Conservation (phyloP, 2,329 filamentous ascomycete genomes). For the Colletotrichum sp. region DNA sequence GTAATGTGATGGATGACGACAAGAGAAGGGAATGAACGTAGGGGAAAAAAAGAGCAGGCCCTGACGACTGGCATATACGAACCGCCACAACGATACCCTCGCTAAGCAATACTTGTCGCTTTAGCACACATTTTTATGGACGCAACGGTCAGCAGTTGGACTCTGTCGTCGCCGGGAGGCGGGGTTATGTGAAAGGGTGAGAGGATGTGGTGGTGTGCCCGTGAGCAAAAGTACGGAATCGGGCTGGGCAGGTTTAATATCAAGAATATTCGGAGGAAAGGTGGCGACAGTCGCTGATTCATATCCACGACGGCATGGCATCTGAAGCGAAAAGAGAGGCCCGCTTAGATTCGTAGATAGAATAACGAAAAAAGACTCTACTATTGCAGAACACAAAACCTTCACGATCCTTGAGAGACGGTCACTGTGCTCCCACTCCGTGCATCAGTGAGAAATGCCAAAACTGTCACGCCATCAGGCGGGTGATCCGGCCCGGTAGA, state of each 20-base stretch:
- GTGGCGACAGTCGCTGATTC: not conserved
- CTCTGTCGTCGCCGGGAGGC: not conserved
- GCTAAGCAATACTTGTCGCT: not conserved
- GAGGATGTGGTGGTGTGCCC: not conserved
- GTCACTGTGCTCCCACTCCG: not conserved
- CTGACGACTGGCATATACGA: not conserved
- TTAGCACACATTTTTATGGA: not conserved
- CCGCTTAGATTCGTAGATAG: not conserved
- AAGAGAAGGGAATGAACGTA: too few species aligned
- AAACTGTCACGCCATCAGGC: not conserved
- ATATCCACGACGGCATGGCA: not conserved
- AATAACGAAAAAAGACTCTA: not conserved
- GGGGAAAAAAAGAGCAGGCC: not conserved
- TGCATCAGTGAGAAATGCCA: not conserved
- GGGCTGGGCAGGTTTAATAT: not conserved
- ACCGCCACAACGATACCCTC: constrained; percentile 19
- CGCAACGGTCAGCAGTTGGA: not conserved
- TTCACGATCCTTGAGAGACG: not conserved
- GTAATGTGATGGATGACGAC: not conserved
- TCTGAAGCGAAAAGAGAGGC: not conserved
- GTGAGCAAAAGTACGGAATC: not conserved
- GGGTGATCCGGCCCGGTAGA: not conserved
- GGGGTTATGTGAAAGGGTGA: not conserved
- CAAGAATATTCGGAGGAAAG: not conserved
- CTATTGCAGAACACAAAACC: not conserved